Evolutionary conservation across 208 protist genomes (phyloP).

Genomic region (Herpetomonas samuelpessoai): DNA sequence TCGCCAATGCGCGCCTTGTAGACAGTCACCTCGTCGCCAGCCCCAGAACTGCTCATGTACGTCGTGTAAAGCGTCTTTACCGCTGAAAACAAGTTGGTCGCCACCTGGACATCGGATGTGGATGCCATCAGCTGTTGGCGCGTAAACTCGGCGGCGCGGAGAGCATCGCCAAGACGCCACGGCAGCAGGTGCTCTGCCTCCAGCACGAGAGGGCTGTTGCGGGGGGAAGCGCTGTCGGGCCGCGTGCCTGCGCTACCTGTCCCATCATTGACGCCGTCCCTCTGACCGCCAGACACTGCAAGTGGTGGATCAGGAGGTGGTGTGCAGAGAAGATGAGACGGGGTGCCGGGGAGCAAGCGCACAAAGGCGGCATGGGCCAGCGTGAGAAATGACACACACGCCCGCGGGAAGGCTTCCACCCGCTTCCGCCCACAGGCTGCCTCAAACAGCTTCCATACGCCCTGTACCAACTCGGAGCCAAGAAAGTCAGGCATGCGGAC

Average conservation of each 20-base stretch:
- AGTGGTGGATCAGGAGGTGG: too few species aligned
- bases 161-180: slow-evolving; percentile 22
- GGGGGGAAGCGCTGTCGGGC: neutral
- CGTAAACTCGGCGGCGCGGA: slow-evolving; percentile 34
- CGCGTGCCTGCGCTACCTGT: neutral
- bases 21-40: neutral
- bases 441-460: slow-evolving; percentile 57
- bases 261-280: neutral
- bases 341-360: slow-evolving; percentile 6
- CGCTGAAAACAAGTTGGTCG: slow-evolving; percentile 27
- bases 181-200: slow-evolving; percentile 10
- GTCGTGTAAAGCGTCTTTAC: slow-evolving; percentile 33
- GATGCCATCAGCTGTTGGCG: slow-evolving; percentile 30
- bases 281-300: too few species aligned
- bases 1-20: neutral
- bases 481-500: slow-evolving; percentile 57
- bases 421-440: slow-evolving; percentile 43
- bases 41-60: slow-evolving; percentile 4
- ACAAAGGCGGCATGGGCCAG: slow-evolving; percentile 32
- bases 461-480: slow-evolving; percentile 52
- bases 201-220: neutral
- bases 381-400: slow-evolving; percentile 42
- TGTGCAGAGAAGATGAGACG: neutral
- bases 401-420: slow-evolving; percentile 38
- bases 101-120: slow-evolving; percentile 42